Evolutionary conservation across 495 filamentous ascomycete genomes (phyloP), one percentile per base, ranked within the genome.

Genomic region (Penicillium canescens): DNA sequence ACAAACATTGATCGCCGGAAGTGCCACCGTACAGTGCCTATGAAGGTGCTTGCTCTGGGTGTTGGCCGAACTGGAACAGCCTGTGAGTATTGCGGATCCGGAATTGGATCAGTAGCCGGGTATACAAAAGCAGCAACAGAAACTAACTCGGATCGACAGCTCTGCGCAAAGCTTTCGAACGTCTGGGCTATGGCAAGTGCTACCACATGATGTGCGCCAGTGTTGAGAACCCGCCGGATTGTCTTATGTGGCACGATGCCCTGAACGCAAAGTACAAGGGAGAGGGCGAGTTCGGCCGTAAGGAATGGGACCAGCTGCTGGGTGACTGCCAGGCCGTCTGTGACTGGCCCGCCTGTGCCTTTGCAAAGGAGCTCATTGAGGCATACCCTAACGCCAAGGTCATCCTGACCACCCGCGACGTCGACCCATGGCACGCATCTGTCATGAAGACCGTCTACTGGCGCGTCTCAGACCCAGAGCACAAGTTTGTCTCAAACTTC

Each of bases 341-440:
- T 64, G 85, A 89, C 73, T 82, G 80, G 78, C 84, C 85, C 9
- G 82, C 82, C 38, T 82, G 79, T 45, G 81, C 82, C 28, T 88
- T 88, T 56, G 83, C 81, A 42, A 78, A 82, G 59, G 85, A 89
- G 64, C 71, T 89, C 33, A 86, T 88, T 31, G 82, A 82, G 42
- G 82, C 84, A 12, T 88, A 88, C 57, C 85, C 85, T 12, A 85
- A 88, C 40, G 85, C 85, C 33, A 88, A 88, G 65, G 81, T 88
- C 36, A 77, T 88, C 39, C 65, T 88, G 55, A 82, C 81, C 20
- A 81, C 76, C 33, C 79, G 85, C 31, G 84, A 87, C 35, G 77
- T 82, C 16, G 78, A 84, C 62, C 74, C 76, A 33, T 84, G 81
- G 81, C 77, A 83, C 62, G 74, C 74, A 4, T 80, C 77, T 41